Percentiles rank a stretch among this genome's conserved stretches.
Evolutionary conservation across 768 basidiomycete genomes (phyloP).

Genomic region (Paxillus rubicundulus): DNA sequence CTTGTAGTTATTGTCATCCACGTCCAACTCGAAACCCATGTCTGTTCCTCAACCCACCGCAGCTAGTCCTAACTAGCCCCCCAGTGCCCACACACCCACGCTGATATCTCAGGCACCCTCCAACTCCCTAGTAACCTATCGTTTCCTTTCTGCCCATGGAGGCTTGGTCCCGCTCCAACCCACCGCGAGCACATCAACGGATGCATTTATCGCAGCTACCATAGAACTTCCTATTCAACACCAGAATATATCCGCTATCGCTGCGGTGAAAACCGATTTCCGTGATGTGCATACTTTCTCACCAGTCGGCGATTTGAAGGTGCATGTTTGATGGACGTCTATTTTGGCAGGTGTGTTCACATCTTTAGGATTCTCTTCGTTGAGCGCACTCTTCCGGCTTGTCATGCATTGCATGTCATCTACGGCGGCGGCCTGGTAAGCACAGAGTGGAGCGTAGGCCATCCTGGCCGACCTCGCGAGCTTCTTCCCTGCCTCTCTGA

Average conservation of each 20-base stretch:
- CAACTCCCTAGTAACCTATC: background rate
- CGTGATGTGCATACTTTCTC: background rate
- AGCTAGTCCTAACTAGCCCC: too few relatives aligned
- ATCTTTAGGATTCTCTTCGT: background rate
- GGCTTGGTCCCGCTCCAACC: background rate
- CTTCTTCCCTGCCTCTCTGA: too few relatives aligned
- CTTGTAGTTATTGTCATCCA: background rate
- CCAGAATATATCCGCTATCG: background rate
- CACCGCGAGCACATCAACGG: background rate
- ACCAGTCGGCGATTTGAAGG: background rate
- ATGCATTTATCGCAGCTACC: background rate
- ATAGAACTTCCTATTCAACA: background rate
- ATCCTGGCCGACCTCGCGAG: too few relatives aligned
- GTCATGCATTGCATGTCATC: slow-evolving; percentile 6
- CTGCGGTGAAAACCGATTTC: background rate
- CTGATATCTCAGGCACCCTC: background rate
- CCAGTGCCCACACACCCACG: background rate
- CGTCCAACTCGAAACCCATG: background rate
- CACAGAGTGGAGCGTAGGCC: too few relatives aligned
- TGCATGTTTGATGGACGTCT: slow-evolving; percentile 1
- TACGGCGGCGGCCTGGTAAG: background rate
- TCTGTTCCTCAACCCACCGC: background rate
- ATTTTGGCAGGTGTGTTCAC: background rate
- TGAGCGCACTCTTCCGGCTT: background rate
- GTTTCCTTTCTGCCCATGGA: background rate